These are phyloP conservation scores for Paulownia fortunei DNA, from an alignment of 257 asterid species.

Conservation along the genomic window DNA sequence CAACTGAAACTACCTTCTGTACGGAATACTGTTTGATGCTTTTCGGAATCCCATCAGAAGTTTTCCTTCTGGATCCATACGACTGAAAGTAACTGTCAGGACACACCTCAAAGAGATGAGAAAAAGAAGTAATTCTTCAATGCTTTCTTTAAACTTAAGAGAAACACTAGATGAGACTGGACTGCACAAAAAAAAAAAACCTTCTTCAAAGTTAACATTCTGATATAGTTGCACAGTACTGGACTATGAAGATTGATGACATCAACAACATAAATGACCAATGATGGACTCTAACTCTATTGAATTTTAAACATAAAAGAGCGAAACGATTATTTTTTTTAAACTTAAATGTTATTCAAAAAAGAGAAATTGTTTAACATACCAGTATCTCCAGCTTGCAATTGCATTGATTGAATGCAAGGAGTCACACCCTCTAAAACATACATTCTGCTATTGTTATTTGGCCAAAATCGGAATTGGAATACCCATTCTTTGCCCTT, in stretches of 20 bases:
- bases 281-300: background rate
- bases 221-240: background rate
- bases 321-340: background rate
- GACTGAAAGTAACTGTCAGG: constrained; percentile 91
- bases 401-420: constrained; percentile 96
- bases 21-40: constrained; percentile 58
- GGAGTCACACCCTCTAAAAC: constrained; percentile 98
- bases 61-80: constrained; percentile 97
- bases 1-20: constrained; percentile 57
- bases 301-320: background rate
- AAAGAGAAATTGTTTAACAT: constrained; percentile 17
- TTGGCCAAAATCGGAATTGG: constrained; percentile 98
- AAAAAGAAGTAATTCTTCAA: constrained; percentile 12
- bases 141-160: background rate
- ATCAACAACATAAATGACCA: background rate
- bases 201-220: background rate
- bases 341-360: constrained; percentile 1
- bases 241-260: background rate
- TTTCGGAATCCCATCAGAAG: constrained; percentile 96
- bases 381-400: constrained; percentile 99
- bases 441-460: constrained; percentile 96
- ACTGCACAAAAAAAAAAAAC: background rate
- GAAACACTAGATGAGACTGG: background rate
- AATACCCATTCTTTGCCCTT: constrained; percentile 98
- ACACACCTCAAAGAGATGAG: constrained; percentile 29